Evolutionary conservation across 805 yeast genomes (phyloP).

Genomic region (Millerago galiae): DNA sequence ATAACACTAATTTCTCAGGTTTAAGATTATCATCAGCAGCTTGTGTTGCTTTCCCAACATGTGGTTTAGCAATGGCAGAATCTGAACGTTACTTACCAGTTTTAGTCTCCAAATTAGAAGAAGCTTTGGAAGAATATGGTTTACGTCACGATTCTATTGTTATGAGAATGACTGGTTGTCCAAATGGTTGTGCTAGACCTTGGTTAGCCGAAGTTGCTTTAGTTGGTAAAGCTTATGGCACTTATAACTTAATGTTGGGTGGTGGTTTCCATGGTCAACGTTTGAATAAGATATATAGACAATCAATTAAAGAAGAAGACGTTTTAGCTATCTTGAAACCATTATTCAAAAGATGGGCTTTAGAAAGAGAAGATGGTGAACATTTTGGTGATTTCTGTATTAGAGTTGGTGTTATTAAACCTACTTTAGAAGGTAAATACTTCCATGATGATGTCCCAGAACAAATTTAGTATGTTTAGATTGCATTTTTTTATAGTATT

Average conservation of each 20-base stretch:
- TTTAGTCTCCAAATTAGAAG: conserved; percentile 74
- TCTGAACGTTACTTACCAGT: conserved; percentile 85
- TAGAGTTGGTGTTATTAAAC: conserved; percentile 81
- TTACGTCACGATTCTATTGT: conserved; percentile 90
- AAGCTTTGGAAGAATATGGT: conserved; percentile 85
- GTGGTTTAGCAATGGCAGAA: conserved; percentile 99
- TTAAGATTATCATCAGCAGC: conserved; percentile 89
- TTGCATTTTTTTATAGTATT: neutral
- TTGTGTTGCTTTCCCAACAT: conserved; percentile 97
- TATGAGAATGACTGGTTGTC: conserved; percentile 99
- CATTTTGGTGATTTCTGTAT: conserved; percentile 93
- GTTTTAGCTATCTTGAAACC: conserved; percentile 73
- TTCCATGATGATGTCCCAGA: conserved; percentile 94
- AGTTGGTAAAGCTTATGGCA: conserved; percentile 92
- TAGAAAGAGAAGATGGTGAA: conserved; percentile 86
- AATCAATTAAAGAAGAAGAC: conserved; percentile 87
- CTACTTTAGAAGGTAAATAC: conserved; percentile 83
- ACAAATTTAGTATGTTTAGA: conserved; percentile 9
- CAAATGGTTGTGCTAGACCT: conserved; percentile 97
- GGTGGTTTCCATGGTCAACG: conserved; percentile 95
- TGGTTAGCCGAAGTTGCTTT: conserved; percentile 96
- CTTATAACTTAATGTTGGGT: conserved; percentile 89
- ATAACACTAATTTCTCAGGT: conserved; percentile 76
- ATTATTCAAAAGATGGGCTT: conserved; percentile 88
- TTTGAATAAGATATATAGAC: conserved; percentile 80